Evolutionary conservation across 345 rosid genomes (phyloP), one percentile per base, ranked within the genome.

Genomic region (Theobroma cacao): DNA sequence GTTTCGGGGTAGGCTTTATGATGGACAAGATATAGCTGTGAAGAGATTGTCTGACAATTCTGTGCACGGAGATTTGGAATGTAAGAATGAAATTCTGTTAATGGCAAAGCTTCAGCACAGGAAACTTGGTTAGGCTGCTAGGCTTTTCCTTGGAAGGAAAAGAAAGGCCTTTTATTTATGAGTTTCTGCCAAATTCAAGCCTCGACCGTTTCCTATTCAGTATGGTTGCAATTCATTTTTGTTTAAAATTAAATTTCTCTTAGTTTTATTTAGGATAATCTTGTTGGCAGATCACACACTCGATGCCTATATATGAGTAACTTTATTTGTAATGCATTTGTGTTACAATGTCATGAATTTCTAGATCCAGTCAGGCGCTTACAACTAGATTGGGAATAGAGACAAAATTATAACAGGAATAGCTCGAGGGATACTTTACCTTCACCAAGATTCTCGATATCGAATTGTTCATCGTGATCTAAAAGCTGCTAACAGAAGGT

Each of bases 101-200:
- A 84, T 89, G 33, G 89, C 87, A 50, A 86, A 76, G 78, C 89
- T 89, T 60, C 92, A 85, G 33, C 91, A 89, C 41, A 82, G n/a
- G 88, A 75, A 89, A 89, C 50, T 62, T 85, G 65, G 81, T 85
- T 47, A 80, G 84, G 70, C 88, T 82, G 52, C 4, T 80, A 13
- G 88, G 85, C 72, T 88, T 79, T 75, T 84, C 86, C 79, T 74
- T 84, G n/a, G 76, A 86, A 24, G 82, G 80, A 22, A 24, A 75
- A 31, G 89, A 88, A 65, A 84, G 85, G 72, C 52, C 86, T 53
- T 85, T 88, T 38, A 75, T 86, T 33, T 86, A 84, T 34, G 89
- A 86, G 75, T 84, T 82, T 76, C 75, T 88, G 56, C 80, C 87
- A 34, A 83, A 86, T 34, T 52, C 89, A 36, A 85, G 90, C 75